These are phyloP conservation scores for Aspergillus novoparasiticus DNA, from an alignment of 2,329 filamentous ascomycete genomes.

Conservation along the genomic window DNA sequence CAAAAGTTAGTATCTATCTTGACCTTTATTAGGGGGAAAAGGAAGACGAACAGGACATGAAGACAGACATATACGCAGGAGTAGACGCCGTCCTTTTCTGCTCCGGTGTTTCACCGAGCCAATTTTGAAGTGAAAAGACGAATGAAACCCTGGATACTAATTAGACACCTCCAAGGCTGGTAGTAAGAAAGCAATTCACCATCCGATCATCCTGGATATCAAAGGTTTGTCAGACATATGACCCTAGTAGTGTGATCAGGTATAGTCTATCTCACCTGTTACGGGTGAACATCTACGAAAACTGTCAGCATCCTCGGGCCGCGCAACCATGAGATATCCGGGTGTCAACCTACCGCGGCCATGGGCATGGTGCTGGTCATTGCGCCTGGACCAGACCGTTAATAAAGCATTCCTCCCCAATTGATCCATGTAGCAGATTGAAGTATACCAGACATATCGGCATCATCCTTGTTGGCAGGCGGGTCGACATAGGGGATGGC, in stretches of 20 bases:
- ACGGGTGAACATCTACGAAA: slow-evolving; percentile 76
- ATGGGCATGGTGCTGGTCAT: slow-evolving; percentile 83
- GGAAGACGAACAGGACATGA: slow-evolving; percentile 70
- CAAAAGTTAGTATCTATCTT: slow-evolving; percentile 17
- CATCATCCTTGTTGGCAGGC: slow-evolving; percentile 61
- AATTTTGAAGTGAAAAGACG: slow-evolving; percentile 51
- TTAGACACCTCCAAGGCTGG: slow-evolving; percentile 20
- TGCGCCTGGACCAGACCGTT: slow-evolving; percentile 48
- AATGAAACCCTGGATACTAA: slow-evolving; percentile 45
- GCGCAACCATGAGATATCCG: neutral
- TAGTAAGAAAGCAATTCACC: slow-evolving; percentile 43
- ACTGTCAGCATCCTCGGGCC: slow-evolving; percentile 21
- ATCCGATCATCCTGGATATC: slow-evolving; percentile 61
- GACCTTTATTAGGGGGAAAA: neutral
- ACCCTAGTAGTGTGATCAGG: neutral
- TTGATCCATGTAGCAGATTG: neutral
- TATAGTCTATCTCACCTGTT: slow-evolving; percentile 65
- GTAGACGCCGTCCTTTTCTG: slow-evolving; percentile 64
- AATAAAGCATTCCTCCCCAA: slow-evolving; percentile 13
- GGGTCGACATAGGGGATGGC: slow-evolving; percentile 89
- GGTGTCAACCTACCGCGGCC: slow-evolving; percentile 67
- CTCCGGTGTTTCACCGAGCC: slow-evolving; percentile 52
- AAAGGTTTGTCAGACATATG: slow-evolving; percentile 16
- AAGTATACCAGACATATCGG: slow-evolving; percentile 69
- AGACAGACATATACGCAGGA: slow-evolving; percentile 72